Evolutionary conservation across 2,329 filamentous ascomycete genomes (phyloP), one percentile per base, ranked within the genome.

Genomic region (Chaetoscypha palmicola): DNA sequence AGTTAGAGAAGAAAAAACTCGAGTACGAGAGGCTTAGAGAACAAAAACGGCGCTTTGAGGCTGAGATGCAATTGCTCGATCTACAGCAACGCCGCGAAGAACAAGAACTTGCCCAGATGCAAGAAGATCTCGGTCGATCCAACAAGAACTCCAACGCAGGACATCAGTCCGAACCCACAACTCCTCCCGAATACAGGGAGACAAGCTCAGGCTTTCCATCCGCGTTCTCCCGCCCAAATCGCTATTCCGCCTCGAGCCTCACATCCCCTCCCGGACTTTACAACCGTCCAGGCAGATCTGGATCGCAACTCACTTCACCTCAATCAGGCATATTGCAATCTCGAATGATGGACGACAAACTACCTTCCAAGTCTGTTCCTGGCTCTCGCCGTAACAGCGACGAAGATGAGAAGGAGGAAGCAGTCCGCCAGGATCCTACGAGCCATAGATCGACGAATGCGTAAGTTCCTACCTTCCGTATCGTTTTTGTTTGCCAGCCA

Each of bases 1-100:
- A 96, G 90, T 79, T 95, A 62, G 90, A 95, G 64, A 92, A 92
- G 68, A 95, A 95, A 68, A 88, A 89, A 60, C 72, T 86, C 60
- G 89, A 95, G 65, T 94, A 94, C 69, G 91, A 97, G 65, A 81
- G 83, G 60, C 81, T 97, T 58, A 79, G 87, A 54, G 87, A 94
- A 66, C 87, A 94, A 64, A 88, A 87, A 60, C 80, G 87, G 52
- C 81, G 85, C 35, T 95, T 95, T 58, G 89, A 97, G 67, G 81
- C 86, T 53, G 88, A 96, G 65, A 89, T 98, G 79, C 86, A 90
- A 63, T 78, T 88, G 56, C 74, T 96, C 50, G 89, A 95, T 58
- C 76, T 90, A 56, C 84, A 92, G 63, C 86, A 91, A 64, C 81
- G 83, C 50, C 80, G 77, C 50, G 86, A 92, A 61, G 87, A 90